Evolutionary conservation across 257 asterid genomes (phyloP).

Genomic region (Nicotiana tomentosiformis): DNA sequence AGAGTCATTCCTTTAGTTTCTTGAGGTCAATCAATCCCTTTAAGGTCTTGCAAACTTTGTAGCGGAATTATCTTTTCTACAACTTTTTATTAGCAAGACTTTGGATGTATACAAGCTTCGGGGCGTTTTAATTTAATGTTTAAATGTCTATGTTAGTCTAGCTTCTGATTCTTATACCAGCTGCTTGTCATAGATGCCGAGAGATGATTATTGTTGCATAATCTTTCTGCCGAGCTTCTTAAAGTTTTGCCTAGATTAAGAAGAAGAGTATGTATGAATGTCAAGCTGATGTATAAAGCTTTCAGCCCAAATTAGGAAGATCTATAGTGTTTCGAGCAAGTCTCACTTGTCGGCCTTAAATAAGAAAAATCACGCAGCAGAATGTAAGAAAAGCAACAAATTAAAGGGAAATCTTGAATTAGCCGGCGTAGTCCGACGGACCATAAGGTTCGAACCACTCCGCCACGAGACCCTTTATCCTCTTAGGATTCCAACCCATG

Average conservation of each 20-base stretch:
- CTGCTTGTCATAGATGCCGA: not conserved
- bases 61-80: not conserved
- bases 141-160: not conserved
- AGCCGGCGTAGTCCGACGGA: constrained; percentile 29
- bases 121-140: not conserved
- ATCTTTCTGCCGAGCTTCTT: not conserved
- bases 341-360: not conserved
- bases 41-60: not conserved
- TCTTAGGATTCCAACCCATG: constrained; percentile 40
- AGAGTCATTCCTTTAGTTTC: not conserved
- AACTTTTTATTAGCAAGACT: not conserved
- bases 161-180: not conserved
- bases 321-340: too few relatives aligned
- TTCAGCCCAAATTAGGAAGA: not conserved
- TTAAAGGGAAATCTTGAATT: too few relatives aligned
- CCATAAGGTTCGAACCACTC: constrained; percentile 50
- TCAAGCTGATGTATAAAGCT: not conserved
- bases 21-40: not conserved
- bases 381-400: not conserved
- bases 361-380: not conserved
- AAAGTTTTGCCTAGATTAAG: too few relatives aligned
- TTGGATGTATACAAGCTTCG: not conserved
- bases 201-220: not conserved
- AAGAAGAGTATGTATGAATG: not conserved
- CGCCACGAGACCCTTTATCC: constrained; percentile 32